These are phyloP conservation scores for Botrytis deweyae DNA, from an alignment of 2,329 filamentous ascomycete genomes.

Conservation along the genomic window DNA sequence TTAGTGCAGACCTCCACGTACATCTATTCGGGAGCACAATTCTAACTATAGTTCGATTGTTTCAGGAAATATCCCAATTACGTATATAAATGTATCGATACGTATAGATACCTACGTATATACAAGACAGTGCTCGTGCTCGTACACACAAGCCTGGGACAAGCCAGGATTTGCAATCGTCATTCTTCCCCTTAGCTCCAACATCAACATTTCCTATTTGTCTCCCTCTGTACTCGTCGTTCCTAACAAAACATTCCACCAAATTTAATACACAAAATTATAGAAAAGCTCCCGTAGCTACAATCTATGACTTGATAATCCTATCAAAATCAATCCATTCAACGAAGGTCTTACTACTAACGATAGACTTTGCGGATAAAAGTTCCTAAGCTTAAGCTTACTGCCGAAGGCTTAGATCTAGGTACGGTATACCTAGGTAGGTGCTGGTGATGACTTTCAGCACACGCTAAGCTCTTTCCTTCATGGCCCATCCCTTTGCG, in stretches of 20 bases:
- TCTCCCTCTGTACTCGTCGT: not conserved
- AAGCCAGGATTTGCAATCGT: not conserved
- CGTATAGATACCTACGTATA: not conserved
- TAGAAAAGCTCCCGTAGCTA: not conserved
- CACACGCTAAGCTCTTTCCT: not conserved
- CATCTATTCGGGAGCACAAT: not conserved
- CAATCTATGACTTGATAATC: not conserved
- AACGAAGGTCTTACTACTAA: not conserved
- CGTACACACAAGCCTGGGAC: not conserved
- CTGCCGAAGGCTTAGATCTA: not conserved
- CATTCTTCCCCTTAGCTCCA: not conserved
- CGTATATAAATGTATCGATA: not conserved
- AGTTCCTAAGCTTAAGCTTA: not conserved
- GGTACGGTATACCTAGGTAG: not conserved
- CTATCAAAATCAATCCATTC: not conserved
- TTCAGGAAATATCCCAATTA: not conserved
- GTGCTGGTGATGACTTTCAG: not conserved
- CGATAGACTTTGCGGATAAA: not conserved
- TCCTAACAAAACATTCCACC: not conserved
- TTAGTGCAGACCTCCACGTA: not conserved
- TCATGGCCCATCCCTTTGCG: not conserved
- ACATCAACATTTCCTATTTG: not conserved
- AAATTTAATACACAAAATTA: no score
- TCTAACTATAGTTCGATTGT: not conserved
- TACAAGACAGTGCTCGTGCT: not conserved